Percentiles rank a stretch among this genome's conserved stretches.
phyloP scores from a whole-genome alignment of 2,329 filamentous ascomycete species.

The Clarireedia monteithiana region DNA sequence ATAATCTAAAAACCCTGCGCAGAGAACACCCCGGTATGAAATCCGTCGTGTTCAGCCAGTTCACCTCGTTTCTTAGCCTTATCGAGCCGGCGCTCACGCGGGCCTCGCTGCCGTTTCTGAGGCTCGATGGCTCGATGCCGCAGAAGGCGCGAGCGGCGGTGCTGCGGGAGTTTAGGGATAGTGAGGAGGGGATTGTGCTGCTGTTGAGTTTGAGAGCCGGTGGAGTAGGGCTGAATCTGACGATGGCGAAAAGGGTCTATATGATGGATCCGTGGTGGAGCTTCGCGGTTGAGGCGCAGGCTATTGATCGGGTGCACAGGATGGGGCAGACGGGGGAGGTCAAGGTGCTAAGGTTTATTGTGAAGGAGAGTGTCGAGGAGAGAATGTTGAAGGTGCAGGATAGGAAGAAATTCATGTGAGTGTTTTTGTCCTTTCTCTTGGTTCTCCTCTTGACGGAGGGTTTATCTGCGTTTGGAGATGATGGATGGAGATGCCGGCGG shows the following conservation, averaged over 20 bases:
- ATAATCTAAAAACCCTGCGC: slow-evolving; percentile 63
- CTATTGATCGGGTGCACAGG: slow-evolving; percentile 93
- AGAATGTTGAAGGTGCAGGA: slow-evolving; percentile 93
- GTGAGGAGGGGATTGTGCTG: slow-evolving; percentile 60
- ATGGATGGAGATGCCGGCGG: not conserved
- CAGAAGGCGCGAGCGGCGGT: slow-evolving; percentile 79
- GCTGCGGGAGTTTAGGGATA: slow-evolving; percentile 60
- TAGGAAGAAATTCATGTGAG: slow-evolving; percentile 90
- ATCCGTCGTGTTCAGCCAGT: slow-evolving; percentile 92
- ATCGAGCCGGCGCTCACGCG: slow-evolving; percentile 73
- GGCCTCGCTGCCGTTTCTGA: slow-evolving; percentile 69
- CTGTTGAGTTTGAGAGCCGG: slow-evolving; percentile 82
- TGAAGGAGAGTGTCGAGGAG: slow-evolving; percentile 86
- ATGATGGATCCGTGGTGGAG: slow-evolving; percentile 99
- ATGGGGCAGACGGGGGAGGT: slow-evolving; percentile 92
- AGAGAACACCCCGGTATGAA: slow-evolving; percentile 63
- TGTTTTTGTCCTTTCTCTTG: slow-evolving; percentile 24
- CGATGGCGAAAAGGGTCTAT: slow-evolving; percentile 79
- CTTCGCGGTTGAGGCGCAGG: slow-evolving; percentile 92
- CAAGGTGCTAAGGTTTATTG: slow-evolving; percentile 79
- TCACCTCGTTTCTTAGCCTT: slow-evolving; percentile 90
- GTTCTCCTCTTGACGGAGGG: not conserved
- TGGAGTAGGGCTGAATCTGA: slow-evolving; percentile 89
- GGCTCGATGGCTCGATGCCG: slow-evolving; percentile 83
- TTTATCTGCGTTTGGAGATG: not conserved